These are phyloP conservation scores for Thinopyrum elongatum DNA, from an alignment of 176 grass and related monocot genomes.

Conservation along the genomic window DNA sequence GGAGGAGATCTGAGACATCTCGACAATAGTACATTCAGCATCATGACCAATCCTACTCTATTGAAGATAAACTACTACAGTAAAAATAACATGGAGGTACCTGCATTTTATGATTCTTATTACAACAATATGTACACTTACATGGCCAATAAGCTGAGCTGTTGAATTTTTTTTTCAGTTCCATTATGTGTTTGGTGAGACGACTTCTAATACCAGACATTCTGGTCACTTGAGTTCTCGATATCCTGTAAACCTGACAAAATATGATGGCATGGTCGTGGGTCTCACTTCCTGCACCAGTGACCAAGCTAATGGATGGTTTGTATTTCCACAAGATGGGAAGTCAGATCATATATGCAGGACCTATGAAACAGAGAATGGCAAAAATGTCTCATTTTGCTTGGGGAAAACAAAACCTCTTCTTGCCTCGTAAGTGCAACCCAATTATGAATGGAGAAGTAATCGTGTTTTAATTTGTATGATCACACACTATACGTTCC, in stretches of 20 bases:
- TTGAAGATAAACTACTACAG: slow-evolving; percentile 84
- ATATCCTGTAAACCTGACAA: slow-evolving; percentile 20
- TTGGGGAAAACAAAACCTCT: slow-evolving; percentile 48
- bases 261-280: slow-evolving; percentile 36
- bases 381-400: slow-evolving; percentile 51
- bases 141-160: slow-evolving; percentile 20
- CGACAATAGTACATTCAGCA: slow-evolving; percentile 46
- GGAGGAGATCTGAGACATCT: slow-evolving; percentile 90
- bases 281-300: slow-evolving; percentile 58
- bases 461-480: neutral
- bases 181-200: slow-evolving; percentile 47
- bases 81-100: slow-evolving; percentile 85
- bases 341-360: slow-evolving; percentile 64
- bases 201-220: slow-evolving; percentile 29
- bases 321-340: slow-evolving; percentile 40
- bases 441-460: slow-evolving; percentile 16
- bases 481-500: slow-evolving; percentile 18
- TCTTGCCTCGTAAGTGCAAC: slow-evolving; percentile 44
- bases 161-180: slow-evolving; percentile 49
- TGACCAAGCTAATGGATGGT: slow-evolving; percentile 65
- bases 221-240: slow-evolving; percentile 13
- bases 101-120: neutral
- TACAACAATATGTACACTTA: neutral
- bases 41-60: slow-evolving; percentile 81
- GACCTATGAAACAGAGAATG: slow-evolving; percentile 27